These are phyloP conservation scores for Vitis hybrid DNA, from an alignment of 177 flowering plant species.

Conservation along the genomic window DNA sequence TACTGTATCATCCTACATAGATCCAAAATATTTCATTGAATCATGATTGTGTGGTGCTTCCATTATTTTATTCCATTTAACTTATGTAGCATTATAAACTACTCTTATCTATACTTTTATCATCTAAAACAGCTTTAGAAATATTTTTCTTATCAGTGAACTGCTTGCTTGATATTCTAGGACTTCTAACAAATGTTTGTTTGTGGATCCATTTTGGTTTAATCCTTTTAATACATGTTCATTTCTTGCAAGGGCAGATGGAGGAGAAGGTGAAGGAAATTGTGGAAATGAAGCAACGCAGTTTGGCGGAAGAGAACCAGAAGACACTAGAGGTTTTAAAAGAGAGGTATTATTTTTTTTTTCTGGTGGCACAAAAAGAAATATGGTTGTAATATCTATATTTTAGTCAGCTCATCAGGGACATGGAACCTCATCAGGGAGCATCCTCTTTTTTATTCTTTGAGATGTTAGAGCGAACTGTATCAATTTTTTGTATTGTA, in stretches of 20 bases:
- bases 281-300: constrained; percentile 95
- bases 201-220: background rate
- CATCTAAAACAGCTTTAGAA: background rate
- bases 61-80: too few relatives aligned
- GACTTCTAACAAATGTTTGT: background rate
- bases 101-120: background rate
- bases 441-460: too few relatives aligned
- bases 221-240: background rate
- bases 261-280: constrained; percentile 97
- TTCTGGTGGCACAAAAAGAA: constrained; percentile 5
- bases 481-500: too few relatives aligned
- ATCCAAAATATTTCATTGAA: too few relatives aligned
- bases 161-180: background rate
- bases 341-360: constrained; percentile 63
- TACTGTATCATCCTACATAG: too few relatives aligned
- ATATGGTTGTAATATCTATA: background rate
- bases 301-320: constrained; percentile 98
- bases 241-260: constrained; percentile 52
- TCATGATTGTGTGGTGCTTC: too few relatives aligned
- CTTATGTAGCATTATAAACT: background rate
- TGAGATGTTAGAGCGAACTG: too few relatives aligned
- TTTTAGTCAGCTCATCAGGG: background rate
- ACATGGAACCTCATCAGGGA: background rate
- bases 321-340: constrained; percentile 85
- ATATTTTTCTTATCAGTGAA: background rate